Evolutionary conservation across 768 basidiomycete genomes (phyloP).

Genomic region (Rhodosporidiobolus sp.): DNA sequence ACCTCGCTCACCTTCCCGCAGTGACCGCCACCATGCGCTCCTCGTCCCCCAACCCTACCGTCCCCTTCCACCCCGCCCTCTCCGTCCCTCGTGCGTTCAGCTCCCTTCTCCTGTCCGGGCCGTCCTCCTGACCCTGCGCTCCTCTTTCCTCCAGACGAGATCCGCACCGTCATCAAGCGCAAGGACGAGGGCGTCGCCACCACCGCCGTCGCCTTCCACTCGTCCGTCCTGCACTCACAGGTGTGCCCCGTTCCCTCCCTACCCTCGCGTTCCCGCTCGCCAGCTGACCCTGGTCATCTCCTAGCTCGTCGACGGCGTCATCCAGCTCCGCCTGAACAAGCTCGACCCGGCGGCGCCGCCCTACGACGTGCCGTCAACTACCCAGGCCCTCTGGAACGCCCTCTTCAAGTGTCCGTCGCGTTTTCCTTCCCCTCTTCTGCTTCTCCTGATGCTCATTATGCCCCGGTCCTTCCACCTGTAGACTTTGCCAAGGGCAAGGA

Average conservation of each 20-base stretch:
- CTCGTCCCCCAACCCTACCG: background rate
- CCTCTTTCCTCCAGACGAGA: slow-evolving; percentile 24
- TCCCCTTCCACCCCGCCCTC: slow-evolving; percentile 30
- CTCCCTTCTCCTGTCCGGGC: background rate
- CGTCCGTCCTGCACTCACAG: slow-evolving; percentile 34
- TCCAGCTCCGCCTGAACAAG: slow-evolving; percentile 37
- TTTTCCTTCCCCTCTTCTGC: too few relatives aligned
- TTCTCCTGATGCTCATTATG: too few relatives aligned
- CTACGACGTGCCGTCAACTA: slow-evolving; percentile 26
- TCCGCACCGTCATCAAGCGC: slow-evolving; percentile 34
- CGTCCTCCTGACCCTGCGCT: background rate
- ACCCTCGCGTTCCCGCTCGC: background rate
- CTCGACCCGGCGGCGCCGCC: slow-evolving; percentile 33
- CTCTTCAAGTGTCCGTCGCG: slow-evolving; percentile 19
- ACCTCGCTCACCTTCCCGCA: background rate
- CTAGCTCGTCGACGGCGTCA: slow-evolving; percentile 28
- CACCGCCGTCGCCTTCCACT: slow-evolving; percentile 34
- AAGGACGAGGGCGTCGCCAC: slow-evolving; percentile 25
- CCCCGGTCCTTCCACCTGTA: too few relatives aligned
- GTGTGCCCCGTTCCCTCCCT: background rate
- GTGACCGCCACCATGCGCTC: slow-evolving; percentile 12
- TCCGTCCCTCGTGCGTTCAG: slow-evolving; percentile 15
- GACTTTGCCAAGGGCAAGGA: slow-evolving; percentile 25
- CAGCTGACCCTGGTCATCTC: background rate
- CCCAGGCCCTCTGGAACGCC: slow-evolving; percentile 34